Evolutionary conservation across 192 early-diverging fungal genomes (phyloP).

Genomic region (Coemansia biformis): DNA sequence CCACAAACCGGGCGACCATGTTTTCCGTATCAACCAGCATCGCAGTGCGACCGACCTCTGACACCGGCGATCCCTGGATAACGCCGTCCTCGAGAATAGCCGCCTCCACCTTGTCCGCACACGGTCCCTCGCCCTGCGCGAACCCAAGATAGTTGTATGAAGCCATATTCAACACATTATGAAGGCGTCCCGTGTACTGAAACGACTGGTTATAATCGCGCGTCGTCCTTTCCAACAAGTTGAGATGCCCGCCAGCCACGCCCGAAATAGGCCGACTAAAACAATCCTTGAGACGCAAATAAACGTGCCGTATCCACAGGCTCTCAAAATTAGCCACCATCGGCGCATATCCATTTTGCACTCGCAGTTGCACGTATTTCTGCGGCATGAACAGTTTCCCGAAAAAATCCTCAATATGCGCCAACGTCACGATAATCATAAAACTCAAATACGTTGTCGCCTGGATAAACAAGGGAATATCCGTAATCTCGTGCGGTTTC

Average conservation of each 20-base stretch:
- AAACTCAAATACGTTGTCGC: slow-evolving; percentile 94
- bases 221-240: slow-evolving; percentile 78
- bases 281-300: slow-evolving; percentile 79
- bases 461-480: slow-evolving; percentile 72
- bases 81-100: slow-evolving; percentile 69
- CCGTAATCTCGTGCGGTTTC: slow-evolving; percentile 21
- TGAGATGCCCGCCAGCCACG: slow-evolving; percentile 83
- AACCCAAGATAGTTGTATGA: slow-evolving; percentile 99
- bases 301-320: slow-evolving; percentile 88
- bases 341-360: slow-evolving; percentile 80
- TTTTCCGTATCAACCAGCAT: slow-evolving; percentile 76
- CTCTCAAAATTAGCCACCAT: slow-evolving; percentile 94
- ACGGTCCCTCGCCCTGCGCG: slow-evolving; percentile 86
- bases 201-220: slow-evolving; percentile 81
- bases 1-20: slow-evolving; percentile 85
- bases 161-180: slow-evolving; percentile 82
- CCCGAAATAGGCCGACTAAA: slow-evolving; percentile 92
- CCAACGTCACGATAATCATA: slow-evolving; percentile 89
- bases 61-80: slow-evolving; percentile 56
- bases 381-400: slow-evolving; percentile 70
- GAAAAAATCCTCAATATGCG: slow-evolving; percentile 89
- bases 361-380: slow-evolving; percentile 67
- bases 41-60: slow-evolving; percentile 66
- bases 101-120: slow-evolving; percentile 87
- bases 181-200: slow-evolving; percentile 73